Conservation (phyloP, 2,329 filamentous ascomycete species). For the Monosporascus ibericus region DNA sequence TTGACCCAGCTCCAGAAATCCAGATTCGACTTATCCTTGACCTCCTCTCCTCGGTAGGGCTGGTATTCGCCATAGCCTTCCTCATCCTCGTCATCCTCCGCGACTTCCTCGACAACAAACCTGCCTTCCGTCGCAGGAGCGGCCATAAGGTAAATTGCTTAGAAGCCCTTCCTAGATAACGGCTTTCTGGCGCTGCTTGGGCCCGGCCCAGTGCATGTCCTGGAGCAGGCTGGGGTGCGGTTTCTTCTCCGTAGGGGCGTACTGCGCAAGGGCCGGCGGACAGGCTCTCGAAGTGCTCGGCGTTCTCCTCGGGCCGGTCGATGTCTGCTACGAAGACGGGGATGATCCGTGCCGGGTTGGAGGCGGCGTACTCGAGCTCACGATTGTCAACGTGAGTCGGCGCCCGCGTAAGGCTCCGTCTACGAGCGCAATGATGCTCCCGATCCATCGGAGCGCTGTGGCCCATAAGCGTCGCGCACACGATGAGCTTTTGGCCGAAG, state of each 20-base stretch:
- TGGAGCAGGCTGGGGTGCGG: constrained; percentile 10
- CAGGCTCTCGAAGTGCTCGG: constrained; percentile 18
- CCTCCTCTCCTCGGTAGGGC: constrained; percentile 19
- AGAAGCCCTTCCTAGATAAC: constrained; percentile 32
- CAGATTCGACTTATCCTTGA: constrained; percentile 10
- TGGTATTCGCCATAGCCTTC: constrained; percentile 38
- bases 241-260: constrained; percentile 10
- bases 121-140: constrained; percentile 34
- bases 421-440: constrained; percentile 21
- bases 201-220: constrained; percentile 24
- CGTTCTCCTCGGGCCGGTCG: constrained; percentile 31
- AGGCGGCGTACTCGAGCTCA: constrained; percentile 36
- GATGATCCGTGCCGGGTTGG: constrained; percentile 35
- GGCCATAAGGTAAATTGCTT: constrained; percentile 42
- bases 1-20: constrained; percentile 21
- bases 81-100: constrained; percentile 34
- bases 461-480: constrained; percentile 42
- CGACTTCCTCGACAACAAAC: constrained; percentile 41
- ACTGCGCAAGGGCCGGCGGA: constrained; percentile 11
- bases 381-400: constrained; percentile 33
- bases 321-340: constrained; percentile 40
- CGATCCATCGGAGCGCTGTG: constrained; percentile 24
- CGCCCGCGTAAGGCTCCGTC: constrained; percentile 18
- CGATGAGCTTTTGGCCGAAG: constrained; percentile 34
- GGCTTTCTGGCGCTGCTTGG: constrained; percentile 29